Evolutionary conservation across 768 basidiomycete species (phyloP).

Genomic region (Leccinum subtestaceum): DNA sequence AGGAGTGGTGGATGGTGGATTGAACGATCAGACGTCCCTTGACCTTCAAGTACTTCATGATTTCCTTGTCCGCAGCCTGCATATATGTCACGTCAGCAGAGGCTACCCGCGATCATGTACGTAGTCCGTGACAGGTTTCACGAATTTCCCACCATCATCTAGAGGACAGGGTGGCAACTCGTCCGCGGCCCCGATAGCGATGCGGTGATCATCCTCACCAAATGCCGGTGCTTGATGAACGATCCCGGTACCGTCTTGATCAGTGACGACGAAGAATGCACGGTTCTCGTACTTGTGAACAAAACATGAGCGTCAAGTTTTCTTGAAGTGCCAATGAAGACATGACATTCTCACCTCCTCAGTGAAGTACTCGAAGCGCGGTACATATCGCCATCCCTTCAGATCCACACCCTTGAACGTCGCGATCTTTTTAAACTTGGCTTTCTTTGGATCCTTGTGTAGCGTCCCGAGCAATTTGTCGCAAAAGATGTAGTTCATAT

Average conservation of each 20-base stretch:
- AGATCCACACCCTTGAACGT: slow-evolving; percentile 89
- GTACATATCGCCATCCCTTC: slow-evolving; percentile 94
- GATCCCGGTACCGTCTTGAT: slow-evolving; percentile 92
- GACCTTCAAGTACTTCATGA: slow-evolving; percentile 85
- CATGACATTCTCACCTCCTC: slow-evolving; percentile 62
- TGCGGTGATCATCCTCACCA: slow-evolving; percentile 97
- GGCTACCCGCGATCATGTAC: neutral
- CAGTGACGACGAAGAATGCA: slow-evolving; percentile 84
- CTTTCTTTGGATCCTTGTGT: slow-evolving; percentile 97
- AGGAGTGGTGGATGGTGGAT: slow-evolving; percentile 82
- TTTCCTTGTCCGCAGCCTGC: slow-evolving; percentile 92
- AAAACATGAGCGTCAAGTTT: neutral
- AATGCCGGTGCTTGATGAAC: slow-evolving; percentile 99
- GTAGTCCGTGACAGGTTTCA: slow-evolving; percentile 86
- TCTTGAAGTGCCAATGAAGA: neutral
- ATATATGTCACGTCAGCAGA: slow-evolving; percentile 1
- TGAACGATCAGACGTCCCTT: slow-evolving; percentile 88
- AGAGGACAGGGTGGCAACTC: slow-evolving; percentile 97
- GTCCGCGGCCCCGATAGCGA: slow-evolving; percentile 72
- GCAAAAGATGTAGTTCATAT: slow-evolving; percentile 88
- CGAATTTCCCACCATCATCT: slow-evolving; percentile 87
- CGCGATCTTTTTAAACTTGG: slow-evolving; percentile 89
- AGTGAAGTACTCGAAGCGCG: slow-evolving; percentile 95
- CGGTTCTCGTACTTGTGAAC: slow-evolving; percentile 74
- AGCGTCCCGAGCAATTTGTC: slow-evolving; percentile 82